Conservation (phyloP, 768 basidiomycete genomes). For the Pulveroboletus sp. region DNA sequence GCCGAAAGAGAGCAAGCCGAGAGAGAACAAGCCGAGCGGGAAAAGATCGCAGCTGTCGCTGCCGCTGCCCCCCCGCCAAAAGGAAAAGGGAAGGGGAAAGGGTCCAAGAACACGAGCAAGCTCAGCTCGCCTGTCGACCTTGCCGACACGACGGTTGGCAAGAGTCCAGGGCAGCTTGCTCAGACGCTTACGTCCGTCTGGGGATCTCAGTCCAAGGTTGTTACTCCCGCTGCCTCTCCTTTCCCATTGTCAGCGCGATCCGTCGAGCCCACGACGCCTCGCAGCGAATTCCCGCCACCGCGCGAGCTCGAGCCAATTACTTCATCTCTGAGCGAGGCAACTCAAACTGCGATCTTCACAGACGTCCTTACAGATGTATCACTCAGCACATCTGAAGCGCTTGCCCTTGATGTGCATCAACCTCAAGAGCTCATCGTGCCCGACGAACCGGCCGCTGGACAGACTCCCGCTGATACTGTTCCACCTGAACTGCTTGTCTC, state of each 20-base stretch:
- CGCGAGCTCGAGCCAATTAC: conserved; percentile 9
- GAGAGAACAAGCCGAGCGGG: conserved; percentile 3
- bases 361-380: background rate
- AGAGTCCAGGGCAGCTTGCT: conserved; percentile 37
- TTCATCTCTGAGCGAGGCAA: conserved; percentile 14
- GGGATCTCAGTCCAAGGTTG: conserved; percentile 37
- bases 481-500: conserved; percentile 21
- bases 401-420: conserved; percentile 16
- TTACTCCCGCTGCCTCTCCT: conserved; percentile 30
- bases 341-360: background rate
- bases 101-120: conserved; percentile 22
- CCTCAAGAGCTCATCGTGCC: background rate
- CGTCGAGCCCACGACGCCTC: conserved; percentile 20
- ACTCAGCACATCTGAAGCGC: background rate
- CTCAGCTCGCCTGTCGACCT: conserved; percentile 30
- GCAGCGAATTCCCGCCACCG: conserved; percentile 10
- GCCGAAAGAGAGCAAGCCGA: conserved; percentile 8
- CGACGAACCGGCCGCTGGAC: conserved; percentile 10
- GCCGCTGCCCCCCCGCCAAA: background rate
- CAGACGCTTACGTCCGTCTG: conserved; percentile 48
- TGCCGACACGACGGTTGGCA: conserved; percentile 37
- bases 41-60: conserved; percentile 1
- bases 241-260: conserved; percentile 22
- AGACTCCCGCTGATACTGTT: conserved; percentile 29
- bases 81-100: conserved; percentile 16